Evolutionary conservation across 352 stramenopile species (phyloP), one percentile per base, ranked within the genome.

Genomic region (Phytophthora kernoviae): DNA sequence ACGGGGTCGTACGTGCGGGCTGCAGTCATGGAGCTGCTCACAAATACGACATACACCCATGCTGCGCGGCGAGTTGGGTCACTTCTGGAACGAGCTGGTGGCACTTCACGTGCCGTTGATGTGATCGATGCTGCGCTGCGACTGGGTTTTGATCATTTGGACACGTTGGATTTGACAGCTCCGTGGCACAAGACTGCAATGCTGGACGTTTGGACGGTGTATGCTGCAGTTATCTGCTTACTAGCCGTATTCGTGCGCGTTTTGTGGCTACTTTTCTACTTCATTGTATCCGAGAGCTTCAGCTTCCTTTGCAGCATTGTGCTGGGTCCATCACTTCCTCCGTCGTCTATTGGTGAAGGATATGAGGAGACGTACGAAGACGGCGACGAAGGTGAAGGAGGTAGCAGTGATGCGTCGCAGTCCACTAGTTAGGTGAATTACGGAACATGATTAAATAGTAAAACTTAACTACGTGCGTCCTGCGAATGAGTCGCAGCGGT

Each of bases 181-280:
- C 83, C 86, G 10, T 94, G 86, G 86, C 86, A 94, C 66, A 91
- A 90, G 53, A 79, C 71, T 0, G 81, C 79, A 20, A 71, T 94
- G 58, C 74, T 94, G 1, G 86, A 94, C 51, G 86, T 94, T 4
- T 92, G 81, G 78, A 84, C 84, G 3, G 80, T 92, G 6, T 93
- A 90, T 54, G 77, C 70, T 1, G 81, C 81, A 9, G 26, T 93
- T 2, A 85, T 91, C 12, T 94, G 86, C 17, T 61, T 91, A 22
- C 26, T 90, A 24, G 79, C 78, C 9, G 71, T 92, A 15, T 62
- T 75, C 17, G 58, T 94, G 4, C 85, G 83, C 1, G 59, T 90
- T 2, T 63, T 86, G 47, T 92, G 83, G 79, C 67, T 93, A 14
- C 37, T 88, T n/a, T 27, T 90, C 18, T 87, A 88, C 58, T 87